phyloP scores from a whole-genome alignment of 1,139 yeast species.

The Taphrina betulina region DNA sequence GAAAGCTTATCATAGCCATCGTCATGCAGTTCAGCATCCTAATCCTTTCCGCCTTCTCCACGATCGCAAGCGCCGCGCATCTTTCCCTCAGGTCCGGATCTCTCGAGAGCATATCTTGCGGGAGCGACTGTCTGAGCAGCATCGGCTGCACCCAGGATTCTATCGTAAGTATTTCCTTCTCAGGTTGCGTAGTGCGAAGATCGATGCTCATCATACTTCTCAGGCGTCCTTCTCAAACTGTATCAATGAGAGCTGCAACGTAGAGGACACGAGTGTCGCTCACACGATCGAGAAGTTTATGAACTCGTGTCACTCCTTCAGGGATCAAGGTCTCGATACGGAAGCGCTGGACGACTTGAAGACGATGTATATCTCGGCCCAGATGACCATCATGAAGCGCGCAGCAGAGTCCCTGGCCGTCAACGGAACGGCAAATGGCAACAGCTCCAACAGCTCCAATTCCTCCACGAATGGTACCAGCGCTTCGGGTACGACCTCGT shows the following conservation, averaged over 20 bases:
- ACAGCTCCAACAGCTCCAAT: slow-evolving; percentile 2
- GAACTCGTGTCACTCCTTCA: slow-evolving; percentile 1
- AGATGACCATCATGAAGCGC: slow-evolving; percentile 17
- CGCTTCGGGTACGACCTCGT: neutral
- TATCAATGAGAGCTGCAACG: neutral
- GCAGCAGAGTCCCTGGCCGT: slow-evolving; percentile 5
- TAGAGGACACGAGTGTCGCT: slow-evolving; percentile 9
- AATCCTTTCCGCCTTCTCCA: neutral
- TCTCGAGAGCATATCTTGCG: slow-evolving; percentile 3
- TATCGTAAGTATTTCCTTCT: neutral
- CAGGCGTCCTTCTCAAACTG: slow-evolving; percentile 7
- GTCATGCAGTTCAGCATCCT: neutral
- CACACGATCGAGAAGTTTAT: slow-evolving; percentile 5
- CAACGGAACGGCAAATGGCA: neutral
- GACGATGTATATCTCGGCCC: slow-evolving; percentile 14
- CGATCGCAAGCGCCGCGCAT: neutral
- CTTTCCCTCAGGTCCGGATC: neutral
- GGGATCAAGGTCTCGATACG: neutral
- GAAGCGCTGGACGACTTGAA: slow-evolving; percentile 1
- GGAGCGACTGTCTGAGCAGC: neutral
- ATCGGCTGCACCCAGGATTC: slow-evolving; percentile 5
- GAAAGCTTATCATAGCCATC: too few relatives aligned
- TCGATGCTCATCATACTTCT: neutral
- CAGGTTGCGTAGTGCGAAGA: neutral
- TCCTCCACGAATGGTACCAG: neutral